Evolutionary conservation across 1,284 basidiomycete species (phyloP), one percentile per base, ranked within the genome.

Genomic region (Ceratobasidium sp.): DNA sequence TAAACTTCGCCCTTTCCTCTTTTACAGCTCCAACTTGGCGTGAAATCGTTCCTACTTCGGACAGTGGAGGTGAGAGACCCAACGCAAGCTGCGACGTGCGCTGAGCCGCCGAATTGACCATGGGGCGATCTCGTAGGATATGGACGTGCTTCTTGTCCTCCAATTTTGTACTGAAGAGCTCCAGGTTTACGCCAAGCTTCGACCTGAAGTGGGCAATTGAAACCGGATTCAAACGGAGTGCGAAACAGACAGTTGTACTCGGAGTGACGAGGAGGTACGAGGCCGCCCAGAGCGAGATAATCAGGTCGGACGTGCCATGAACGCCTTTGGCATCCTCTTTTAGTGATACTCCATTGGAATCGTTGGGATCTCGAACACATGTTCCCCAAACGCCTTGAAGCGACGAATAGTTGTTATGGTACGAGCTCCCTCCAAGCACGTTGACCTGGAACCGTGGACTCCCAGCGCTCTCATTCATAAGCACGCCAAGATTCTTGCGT

Each of bases 71-170:
- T 2, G 62, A 46, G 13, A 22, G 43, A 13, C 44, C 62, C 13
- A 65, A 22, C 22, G 40, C 40, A 43, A 62, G 59, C 49, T 17
- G 44, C n/a, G 54, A 32, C 1, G 43, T 37, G 9, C 17, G 56
- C 13, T 64, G 61, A 25, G 71, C 8, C 17, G 76, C 2, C 78
- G 40, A 25, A 11, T 34, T 17, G 13, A 8, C 37, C 52, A 56
- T 56, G 29, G 79, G 76, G 13, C 61, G 46, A 54, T 82, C 82
- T 0, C 82, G 83, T 3, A 84, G 61, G 19, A 85, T 77, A 44
- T 82, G 79, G 11, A 86, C 84, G 46, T 82, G 78, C 7, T 80
- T 69, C 56, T 80, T 77, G 74, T 86, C 83, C 77, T 81, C 77
- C 1, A 85, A 65, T 1, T 77, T 78, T 0, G 84, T 82, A 6